phyloP scores from a whole-genome alignment of 1,139 yeast genomes.

The Scheffersomyces illinoinensis region DNA sequence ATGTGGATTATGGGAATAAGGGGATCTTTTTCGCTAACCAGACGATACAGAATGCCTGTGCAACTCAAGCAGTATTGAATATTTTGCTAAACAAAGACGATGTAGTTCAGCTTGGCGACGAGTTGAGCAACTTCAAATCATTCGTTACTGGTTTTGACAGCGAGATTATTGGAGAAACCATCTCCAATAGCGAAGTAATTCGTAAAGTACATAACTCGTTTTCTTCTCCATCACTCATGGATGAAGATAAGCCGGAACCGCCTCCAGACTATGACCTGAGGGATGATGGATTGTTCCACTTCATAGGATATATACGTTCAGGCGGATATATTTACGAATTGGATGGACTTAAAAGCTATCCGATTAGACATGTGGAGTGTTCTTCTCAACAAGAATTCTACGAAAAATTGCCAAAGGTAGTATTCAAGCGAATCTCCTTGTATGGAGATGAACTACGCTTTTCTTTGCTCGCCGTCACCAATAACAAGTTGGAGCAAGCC shows the following conservation, averaged over 20 bases:
- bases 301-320: slow-evolving; percentile 54
- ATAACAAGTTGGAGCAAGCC: slow-evolving; percentile 46
- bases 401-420: slow-evolving; percentile 41
- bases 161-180: slow-evolving; percentile 61
- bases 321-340: slow-evolving; percentile 59
- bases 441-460: slow-evolving; percentile 57
- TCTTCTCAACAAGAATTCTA: slow-evolving; percentile 41
- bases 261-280: slow-evolving; percentile 36
- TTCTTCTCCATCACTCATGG: slow-evolving; percentile 55
- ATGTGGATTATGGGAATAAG: slow-evolving; percentile 33
- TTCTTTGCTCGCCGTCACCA: slow-evolving; percentile 58
- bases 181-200: slow-evolving; percentile 61
- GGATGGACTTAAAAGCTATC: slow-evolving; percentile 64
- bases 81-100: slow-evolving; percentile 45
- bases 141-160: slow-evolving; percentile 60
- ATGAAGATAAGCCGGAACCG: slow-evolving; percentile 40
- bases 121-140: slow-evolving; percentile 47
- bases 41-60: slow-evolving; percentile 71
- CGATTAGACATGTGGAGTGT: slow-evolving; percentile 55
- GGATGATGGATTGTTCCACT: slow-evolving; percentile 62
- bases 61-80: slow-evolving; percentile 75
- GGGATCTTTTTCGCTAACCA: slow-evolving; percentile 64
- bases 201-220: slow-evolving; percentile 66
- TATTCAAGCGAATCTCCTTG: slow-evolving; percentile 46
- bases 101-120: slow-evolving; percentile 49